A percentile compares a stretch with the other conserved stretches of the same genome.
Conservation (phyloP, 2,329 filamentous ascomycete species). For the Sporothrix euskadiensis region DNA sequence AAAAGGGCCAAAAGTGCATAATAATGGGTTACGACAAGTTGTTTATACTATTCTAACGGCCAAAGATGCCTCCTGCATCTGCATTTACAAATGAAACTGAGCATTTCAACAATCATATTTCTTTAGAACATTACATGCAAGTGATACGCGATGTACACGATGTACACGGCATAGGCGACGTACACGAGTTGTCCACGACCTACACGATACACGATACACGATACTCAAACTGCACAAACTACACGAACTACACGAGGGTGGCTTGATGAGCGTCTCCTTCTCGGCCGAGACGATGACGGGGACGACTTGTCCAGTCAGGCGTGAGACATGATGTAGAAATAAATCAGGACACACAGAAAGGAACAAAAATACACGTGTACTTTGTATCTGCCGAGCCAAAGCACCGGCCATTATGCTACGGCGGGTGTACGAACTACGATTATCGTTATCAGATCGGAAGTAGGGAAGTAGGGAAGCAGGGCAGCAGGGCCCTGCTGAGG, state of each 20-base stretch:
- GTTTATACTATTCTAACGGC: background rate
- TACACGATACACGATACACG: background rate
- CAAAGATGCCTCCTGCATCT: background rate
- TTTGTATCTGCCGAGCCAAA: background rate
- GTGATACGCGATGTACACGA: background rate
- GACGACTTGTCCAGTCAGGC: background rate
- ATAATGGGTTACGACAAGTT: slow-evolving; percentile 7
- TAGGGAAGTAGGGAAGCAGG: too few species aligned
- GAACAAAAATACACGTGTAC: background rate
- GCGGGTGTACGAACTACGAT: background rate
- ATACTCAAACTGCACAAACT: too few species aligned
- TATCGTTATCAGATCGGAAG: slow-evolving; percentile 12
- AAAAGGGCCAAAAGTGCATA: background rate
- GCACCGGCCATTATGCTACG: background rate
- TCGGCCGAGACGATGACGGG: background rate
- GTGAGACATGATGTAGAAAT: background rate
- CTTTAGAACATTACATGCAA: background rate
- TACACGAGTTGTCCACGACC: background rate
- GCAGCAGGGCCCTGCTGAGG: background rate
- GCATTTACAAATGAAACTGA: background rate
- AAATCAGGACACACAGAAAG: background rate
- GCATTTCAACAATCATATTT: background rate
- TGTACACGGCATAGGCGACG: background rate
- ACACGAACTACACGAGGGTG: too few species aligned
- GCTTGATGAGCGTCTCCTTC: background rate